Evolutionary conservation across 2,329 filamentous ascomycete genomes (phyloP).

Genomic region (Calonectria multiphialidica): DNA sequence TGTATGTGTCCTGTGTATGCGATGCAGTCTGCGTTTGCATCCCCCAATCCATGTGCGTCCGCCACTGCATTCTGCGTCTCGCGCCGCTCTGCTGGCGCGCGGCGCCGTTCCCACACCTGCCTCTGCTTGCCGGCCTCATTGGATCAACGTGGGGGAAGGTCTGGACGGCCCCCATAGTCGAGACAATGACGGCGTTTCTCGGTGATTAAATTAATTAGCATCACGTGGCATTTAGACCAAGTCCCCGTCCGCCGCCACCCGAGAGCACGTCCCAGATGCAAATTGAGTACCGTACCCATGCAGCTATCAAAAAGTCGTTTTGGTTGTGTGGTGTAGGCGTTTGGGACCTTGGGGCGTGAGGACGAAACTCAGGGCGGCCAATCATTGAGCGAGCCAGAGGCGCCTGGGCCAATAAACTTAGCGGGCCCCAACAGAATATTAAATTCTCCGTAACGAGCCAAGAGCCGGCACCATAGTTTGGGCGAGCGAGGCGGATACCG

Average conservation of each 20-base stretch:
- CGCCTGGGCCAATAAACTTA: constrained; percentile 35
- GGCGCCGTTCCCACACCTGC: constrained; percentile 12
- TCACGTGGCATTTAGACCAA: not conserved
- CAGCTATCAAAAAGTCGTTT: not conserved
- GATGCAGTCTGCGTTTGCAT: constrained; percentile 28
- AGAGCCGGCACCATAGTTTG: not conserved
- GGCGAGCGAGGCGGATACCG: constrained; percentile 4
- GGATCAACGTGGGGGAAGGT: not conserved
- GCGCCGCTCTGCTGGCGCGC: constrained; percentile 1
- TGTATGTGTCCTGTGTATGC: constrained; percentile 8
- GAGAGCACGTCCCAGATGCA: not conserved
- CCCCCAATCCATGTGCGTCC: constrained; percentile 8
- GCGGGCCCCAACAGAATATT: not conserved
- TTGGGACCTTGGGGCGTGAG: not conserved
- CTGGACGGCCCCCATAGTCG: not conserved
- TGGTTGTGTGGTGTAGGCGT: not conserved
- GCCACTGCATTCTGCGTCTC: constrained; percentile 8
- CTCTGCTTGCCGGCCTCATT: not conserved
- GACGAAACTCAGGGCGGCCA: constrained; percentile 41
- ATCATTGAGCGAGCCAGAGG: constrained; percentile 23
- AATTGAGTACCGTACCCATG: not conserved
- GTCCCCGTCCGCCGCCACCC: not conserved
- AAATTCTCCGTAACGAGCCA: constrained; percentile 2
- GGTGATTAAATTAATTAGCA: not conserved
- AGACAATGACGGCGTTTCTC: not conserved